Evolutionary conservation across 1,284 basidiomycete genomes (phyloP).

Genomic region (Melampsora americana): DNA sequence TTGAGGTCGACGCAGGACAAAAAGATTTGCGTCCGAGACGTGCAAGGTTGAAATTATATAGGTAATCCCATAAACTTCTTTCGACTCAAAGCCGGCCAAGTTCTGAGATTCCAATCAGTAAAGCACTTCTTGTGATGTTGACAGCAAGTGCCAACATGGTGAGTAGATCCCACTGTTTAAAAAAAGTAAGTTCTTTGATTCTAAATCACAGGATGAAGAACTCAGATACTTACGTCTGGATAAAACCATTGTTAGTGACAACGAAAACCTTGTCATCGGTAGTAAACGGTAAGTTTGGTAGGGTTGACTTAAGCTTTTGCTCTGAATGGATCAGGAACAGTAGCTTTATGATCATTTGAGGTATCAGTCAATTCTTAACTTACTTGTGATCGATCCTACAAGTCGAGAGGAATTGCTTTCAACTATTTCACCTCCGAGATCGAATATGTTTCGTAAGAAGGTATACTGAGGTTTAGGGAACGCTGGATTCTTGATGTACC

Average conservation of each 20-base stretch:
- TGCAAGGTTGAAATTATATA: too few relatives aligned
- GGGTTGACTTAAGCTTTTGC: not conserved
- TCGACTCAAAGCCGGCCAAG: too few relatives aligned
- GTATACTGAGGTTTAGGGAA: constrained; percentile 14
- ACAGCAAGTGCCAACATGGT: not conserved
- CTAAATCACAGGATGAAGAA: too few relatives aligned
- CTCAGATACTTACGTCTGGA: not conserved
- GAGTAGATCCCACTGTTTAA: not conserved
- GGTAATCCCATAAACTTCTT: too few relatives aligned
- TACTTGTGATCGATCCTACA: constrained; percentile 14
- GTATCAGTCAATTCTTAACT: not conserved
- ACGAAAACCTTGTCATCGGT: not conserved
- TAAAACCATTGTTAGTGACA: constrained; percentile 5
- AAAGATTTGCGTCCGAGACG: too few relatives aligned
- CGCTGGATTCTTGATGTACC: constrained; percentile 10
- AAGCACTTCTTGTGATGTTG: not conserved
- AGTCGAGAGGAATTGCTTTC: constrained; percentile 7
- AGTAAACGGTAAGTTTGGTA: constrained; percentile 2
- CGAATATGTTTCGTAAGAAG: constrained; percentile 10
- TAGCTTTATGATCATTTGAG: not conserved
- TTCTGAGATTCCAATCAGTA: not conserved
- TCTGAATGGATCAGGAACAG: not conserved
- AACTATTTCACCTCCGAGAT: constrained; percentile 14
- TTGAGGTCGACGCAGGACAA: too few relatives aligned
- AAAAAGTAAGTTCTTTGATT: not conserved